These are phyloP conservation scores for Brassica balearica DNA, from an alignment of 441 rosid genomes.

Conservation along the genomic window DNA sequence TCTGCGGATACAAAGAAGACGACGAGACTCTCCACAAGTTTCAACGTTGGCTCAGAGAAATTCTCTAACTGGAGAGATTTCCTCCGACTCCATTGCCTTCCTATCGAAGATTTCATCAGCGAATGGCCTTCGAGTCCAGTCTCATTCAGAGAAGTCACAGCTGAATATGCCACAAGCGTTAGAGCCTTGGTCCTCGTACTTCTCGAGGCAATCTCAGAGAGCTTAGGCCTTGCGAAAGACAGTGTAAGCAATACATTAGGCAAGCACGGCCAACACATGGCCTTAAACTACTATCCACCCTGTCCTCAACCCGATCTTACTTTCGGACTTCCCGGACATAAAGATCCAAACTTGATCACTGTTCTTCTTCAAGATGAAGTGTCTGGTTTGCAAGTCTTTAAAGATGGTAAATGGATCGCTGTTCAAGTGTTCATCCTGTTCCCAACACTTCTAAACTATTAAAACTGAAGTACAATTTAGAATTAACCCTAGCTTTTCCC, in stretches of 20 bases:
- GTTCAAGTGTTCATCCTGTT: constrained; percentile 56
- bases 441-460: constrained; percentile 46
- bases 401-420: constrained; percentile 59
- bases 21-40: constrained; percentile 60
- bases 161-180: constrained; percentile 50
- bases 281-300: constrained; percentile 64
- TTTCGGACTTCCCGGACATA: constrained; percentile 61
- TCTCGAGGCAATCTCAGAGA: constrained; percentile 64
- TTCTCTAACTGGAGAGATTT: constrained; percentile 70
- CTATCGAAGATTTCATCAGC: constrained; percentile 52
- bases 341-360: constrained; percentile 59
- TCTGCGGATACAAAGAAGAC: constrained; percentile 55
- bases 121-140: constrained; percentile 66
- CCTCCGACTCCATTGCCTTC: constrained; percentile 58
- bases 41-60: constrained; percentile 56
- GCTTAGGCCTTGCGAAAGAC: constrained; percentile 49
- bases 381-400: constrained; percentile 54
- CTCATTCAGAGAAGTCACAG: constrained; percentile 56
- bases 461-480: too few species aligned
- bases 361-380: constrained; percentile 65
- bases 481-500: too few species aligned
- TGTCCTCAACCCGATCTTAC: constrained; percentile 66
- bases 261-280: constrained; percentile 64
- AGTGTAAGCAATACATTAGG: constrained; percentile 40
- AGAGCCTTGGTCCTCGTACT: constrained; percentile 52